Percentiles rank a stretch among this genome's conserved stretches.
Evolutionary conservation across 2,329 filamentous ascomycete genomes (phyloP).

Genomic region (Colletotrichum acutatum): DNA sequence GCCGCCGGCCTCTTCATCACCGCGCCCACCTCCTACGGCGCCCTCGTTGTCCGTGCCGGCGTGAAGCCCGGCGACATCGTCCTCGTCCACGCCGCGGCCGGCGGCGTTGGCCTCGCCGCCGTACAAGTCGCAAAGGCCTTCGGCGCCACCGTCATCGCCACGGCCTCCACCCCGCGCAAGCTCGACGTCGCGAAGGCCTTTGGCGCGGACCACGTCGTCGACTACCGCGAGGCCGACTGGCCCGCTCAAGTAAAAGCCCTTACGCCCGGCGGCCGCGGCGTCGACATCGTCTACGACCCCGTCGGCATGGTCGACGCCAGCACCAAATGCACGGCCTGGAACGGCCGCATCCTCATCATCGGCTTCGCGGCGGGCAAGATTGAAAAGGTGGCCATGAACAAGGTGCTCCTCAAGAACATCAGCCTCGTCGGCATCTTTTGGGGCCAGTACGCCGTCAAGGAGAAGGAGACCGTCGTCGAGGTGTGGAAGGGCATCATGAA

Average conservation of each 20-base stretch:
- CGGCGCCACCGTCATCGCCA: conserved; percentile 93
- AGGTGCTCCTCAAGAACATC: conserved; percentile 94
- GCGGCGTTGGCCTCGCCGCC: conserved; percentile 89
- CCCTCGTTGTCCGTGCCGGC: conserved; percentile 80
- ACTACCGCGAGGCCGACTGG: conserved; percentile 76
- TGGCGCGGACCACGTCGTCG: conserved; percentile 85
- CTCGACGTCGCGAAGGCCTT: conserved; percentile 81
- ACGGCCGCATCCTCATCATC: conserved; percentile 86
- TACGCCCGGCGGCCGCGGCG: conserved; percentile 76
- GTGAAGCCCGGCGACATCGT: conserved; percentile 87
- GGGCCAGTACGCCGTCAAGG: conserved; percentile 83
- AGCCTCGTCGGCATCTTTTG: conserved; percentile 90
- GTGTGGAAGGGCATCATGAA: conserved; percentile 89
- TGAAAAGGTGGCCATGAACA: conserved; percentile 92
- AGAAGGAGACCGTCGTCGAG: conserved; percentile 73
- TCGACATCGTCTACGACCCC: conserved; percentile 95
- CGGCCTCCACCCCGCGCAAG: conserved; percentile 84
- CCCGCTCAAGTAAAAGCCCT: conserved; percentile 79
- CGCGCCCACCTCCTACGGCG: conserved; percentile 89
- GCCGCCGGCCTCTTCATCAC: conserved; percentile 93
- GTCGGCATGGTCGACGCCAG: conserved; percentile 89
- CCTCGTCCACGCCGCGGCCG: conserved; percentile 90
- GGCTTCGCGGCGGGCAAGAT: conserved; percentile 78
- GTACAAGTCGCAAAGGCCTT: conserved; percentile 94
- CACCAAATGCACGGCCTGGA: conserved; percentile 94